Evolutionary conservation across 768 basidiomycete genomes (phyloP).

Genomic region (Naganishia friedmannii): DNA sequence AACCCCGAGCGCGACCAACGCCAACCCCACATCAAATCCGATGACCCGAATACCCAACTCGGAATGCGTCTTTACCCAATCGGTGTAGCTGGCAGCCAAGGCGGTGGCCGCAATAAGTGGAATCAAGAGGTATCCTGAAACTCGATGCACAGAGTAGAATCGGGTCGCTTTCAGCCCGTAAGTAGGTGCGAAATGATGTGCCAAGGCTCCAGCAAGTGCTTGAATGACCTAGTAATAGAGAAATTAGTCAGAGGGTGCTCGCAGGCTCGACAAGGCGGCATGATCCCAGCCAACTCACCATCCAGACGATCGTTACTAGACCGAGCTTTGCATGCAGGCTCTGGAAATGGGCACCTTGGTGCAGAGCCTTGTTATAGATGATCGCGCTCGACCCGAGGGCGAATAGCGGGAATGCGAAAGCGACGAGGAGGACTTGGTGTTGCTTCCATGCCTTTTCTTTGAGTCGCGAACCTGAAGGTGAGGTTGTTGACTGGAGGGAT

Average conservation of each 20-base stretch:
- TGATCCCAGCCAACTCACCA: slow-evolving; percentile 48
- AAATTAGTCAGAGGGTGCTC: neutral
- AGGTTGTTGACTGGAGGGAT: slow-evolving; percentile 65
- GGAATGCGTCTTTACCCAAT: slow-evolving; percentile 55
- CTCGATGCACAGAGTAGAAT: slow-evolving; percentile 78
- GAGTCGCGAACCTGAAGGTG: slow-evolving; percentile 53
- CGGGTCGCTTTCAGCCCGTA: slow-evolving; percentile 62
- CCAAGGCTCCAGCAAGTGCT: slow-evolving; percentile 20
- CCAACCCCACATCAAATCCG: slow-evolving; percentile 44
- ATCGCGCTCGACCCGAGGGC: slow-evolving; percentile 64
- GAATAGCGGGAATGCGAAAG: slow-evolving; percentile 61
- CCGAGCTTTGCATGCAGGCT: slow-evolving; percentile 79
- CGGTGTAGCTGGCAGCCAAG: slow-evolving; percentile 69
- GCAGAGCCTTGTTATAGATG: slow-evolving; percentile 61
- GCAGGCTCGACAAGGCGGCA: too few relatives aligned
- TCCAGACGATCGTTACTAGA: slow-evolving; percentile 62
- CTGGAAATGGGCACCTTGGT: slow-evolving; percentile 61
- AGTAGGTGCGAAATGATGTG: slow-evolving; percentile 10
- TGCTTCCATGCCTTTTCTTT: slow-evolving; percentile 67
- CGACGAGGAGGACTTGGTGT: slow-evolving; percentile 66
- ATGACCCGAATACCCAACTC: slow-evolving; percentile 33
- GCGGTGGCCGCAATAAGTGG: slow-evolving; percentile 63
- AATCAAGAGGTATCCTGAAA: slow-evolving; percentile 72
- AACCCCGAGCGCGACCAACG: slow-evolving; percentile 40
- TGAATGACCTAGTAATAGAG: slow-evolving; percentile 20